Evolutionary conservation across 768 basidiomycete species (phyloP), one percentile per base, ranked within the genome.

Genomic region (Rhizopogon salebrosus): DNA sequence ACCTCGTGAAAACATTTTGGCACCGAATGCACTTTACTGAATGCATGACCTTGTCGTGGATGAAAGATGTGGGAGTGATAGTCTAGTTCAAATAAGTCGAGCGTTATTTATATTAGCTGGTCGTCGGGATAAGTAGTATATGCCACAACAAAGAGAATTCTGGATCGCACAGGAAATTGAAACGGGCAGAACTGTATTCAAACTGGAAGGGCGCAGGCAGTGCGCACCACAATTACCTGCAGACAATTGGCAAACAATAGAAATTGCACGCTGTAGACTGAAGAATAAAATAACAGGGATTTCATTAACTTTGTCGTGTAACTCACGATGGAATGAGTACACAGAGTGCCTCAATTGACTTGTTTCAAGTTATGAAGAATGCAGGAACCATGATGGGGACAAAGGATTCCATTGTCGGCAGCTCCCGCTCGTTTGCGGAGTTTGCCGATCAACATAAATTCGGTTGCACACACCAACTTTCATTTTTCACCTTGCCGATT

Each of bases 401-500:
- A n/a, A n/a, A n/a, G n/a, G n/a, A n/a, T n/a, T n/a, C n/a, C n/a
- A n/a, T n/a, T n/a, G n/a, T n/a, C 29, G 45, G 45, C 29, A 9
- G 4, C 16, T 22, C 5, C 45, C 45, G 45, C 8, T 46, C 7
- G 14, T n/a, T 20, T 8, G 13, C 52, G 66, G 35, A 53, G 56
- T 51, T 29, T 20, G 23, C 64, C 64, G 64, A 62, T 14, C 27
- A 38, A 34, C 26, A 37, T 45, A 58, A 59, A 8, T 40, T 10
- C 4, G 13, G 9, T 18, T 27, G 27, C 27, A n/a, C 8, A 7
- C 16, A 1, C 36, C 16, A 18, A 6, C 29, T 60, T 43, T 53
- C 4, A 14, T 51, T 51, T 48, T 36, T 51, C 38, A 49, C 40
- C 9, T 31, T 54, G 66, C 67, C 55, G 55, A 61, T 23, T 61